Base-by-base conservation (phyloP, 1,139 yeast genomes). In the Sugiyamaella grinbergsii region DNA sequence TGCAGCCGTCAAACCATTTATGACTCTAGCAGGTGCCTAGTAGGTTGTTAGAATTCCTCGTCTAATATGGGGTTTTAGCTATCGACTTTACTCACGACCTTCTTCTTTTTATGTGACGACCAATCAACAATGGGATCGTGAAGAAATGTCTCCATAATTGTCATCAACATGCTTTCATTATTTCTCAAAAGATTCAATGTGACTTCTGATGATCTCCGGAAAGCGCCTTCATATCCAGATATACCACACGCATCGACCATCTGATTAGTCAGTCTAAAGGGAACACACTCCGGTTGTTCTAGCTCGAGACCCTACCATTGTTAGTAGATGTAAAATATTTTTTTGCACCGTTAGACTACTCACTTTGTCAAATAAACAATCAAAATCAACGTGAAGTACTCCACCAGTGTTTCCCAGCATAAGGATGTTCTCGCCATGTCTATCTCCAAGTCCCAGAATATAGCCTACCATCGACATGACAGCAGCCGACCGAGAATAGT, bases 391-490 rank as follows among this genome's bases (percentile, higher is more conserved):
- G 67, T 94, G 99, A 56, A 94, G 71, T 0, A 90, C 81, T 7
- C 82, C 82, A 1, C 98, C 98, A 1, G 82, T 79, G 39, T 77
- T 79, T 58, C 85, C 83, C 62, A 85, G 80, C 44, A 93, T 73
- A 50, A 94, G 70, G 22, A 94, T 80, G 63, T 94, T 94, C 64
- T 94, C 98, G 62, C 96, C 87, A 65, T 94, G 99, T 26, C 99
- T 76, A 68, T 94, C 99, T 18, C 99, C 99, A 46, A 94, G 76
- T 5, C 96, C 78, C 6, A 74, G 58, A 51, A 93, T 82, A 65
- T 87, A 89, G 0, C 99, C 98, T 5, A 93, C 95, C 74, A 94
- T 90, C 0, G 98, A 91, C 98, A 94, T 94, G 0, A 91, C 98
- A 0, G 98, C 97, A 23, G 88, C 73, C 0, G 96, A 83, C 49